Evolutionary conservation across 1,139 yeast genomes (phyloP).

Genomic region (Citeromyces hawaiiensis): DNA sequence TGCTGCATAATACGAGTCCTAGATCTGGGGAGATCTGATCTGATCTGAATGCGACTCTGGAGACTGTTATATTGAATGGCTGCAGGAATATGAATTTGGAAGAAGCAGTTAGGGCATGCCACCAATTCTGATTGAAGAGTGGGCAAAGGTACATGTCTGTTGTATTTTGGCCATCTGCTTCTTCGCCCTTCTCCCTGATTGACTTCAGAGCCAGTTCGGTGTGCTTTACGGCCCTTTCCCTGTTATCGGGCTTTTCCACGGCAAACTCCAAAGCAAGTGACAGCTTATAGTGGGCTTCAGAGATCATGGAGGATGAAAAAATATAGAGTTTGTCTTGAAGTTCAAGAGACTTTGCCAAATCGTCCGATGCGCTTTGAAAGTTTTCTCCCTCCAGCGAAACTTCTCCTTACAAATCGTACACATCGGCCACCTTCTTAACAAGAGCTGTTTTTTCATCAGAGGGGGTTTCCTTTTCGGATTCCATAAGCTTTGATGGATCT

Average conservation of each 20-base stretch:
- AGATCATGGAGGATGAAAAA: slow-evolving; percentile 40
- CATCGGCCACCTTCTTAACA: slow-evolving; percentile 52
- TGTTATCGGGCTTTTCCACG: slow-evolving; percentile 34
- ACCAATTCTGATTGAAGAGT: too few species aligned
- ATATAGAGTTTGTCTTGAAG: slow-evolving; percentile 42
- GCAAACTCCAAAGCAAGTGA: slow-evolving; percentile 71
- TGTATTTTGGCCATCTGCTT: too few species aligned
- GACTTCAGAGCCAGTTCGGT: slow-evolving; percentile 49
- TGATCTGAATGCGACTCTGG: too few species aligned
- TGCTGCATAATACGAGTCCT: too few species aligned
- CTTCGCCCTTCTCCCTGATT: slow-evolving; percentile 33
- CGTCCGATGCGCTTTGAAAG: slow-evolving; percentile 62
- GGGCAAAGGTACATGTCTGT: too few species aligned
- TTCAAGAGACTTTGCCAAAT: slow-evolving; percentile 42
- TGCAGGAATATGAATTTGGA: too few species aligned
- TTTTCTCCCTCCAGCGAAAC: slow-evolving; percentile 80
- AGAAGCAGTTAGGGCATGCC: too few species aligned
- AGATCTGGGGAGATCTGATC: too few species aligned
- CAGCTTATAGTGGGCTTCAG: slow-evolving; percentile 74
- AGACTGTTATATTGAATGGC: too few species aligned
- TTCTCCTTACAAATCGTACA: slow-evolving; percentile 76
- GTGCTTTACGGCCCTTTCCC: slow-evolving; percentile 41
- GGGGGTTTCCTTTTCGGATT: slow-evolving; percentile 21
- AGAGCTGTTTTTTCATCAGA: slow-evolving; percentile 21
- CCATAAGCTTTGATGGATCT: slow-evolving; percentile 20